Conservation (phyloP, 163 green algal genomes). For the Coccomyxa subellipsoidea region DNA sequence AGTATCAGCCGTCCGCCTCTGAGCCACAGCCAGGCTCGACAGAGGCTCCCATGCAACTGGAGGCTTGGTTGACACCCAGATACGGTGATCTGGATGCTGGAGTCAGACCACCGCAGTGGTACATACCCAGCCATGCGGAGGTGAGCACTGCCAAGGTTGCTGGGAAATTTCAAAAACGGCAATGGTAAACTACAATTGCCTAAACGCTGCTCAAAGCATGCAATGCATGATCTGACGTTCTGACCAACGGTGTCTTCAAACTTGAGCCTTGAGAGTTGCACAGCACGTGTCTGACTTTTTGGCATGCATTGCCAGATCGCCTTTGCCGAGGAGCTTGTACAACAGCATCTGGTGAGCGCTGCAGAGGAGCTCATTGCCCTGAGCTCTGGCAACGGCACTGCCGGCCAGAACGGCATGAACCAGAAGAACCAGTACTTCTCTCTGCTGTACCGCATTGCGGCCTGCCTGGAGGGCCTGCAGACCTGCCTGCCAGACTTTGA, state of each 20-base stretch:
- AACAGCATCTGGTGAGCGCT: constrained; percentile 21
- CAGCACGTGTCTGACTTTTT: too few species aligned
- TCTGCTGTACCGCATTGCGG: constrained; percentile 32
- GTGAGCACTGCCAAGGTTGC: too few species aligned
- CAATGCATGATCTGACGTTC: too few species aligned
- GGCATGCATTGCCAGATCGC: constrained; percentile 15
- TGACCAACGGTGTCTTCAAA: too few species aligned
- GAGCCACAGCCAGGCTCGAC: not conserved
- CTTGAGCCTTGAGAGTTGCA: too few species aligned
- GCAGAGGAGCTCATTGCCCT: constrained; percentile 13
- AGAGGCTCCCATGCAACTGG: not conserved
- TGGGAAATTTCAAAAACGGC: too few species aligned
- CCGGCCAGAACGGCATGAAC: not conserved
- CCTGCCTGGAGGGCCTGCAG: not conserved
- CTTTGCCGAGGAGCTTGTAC: constrained; percentile 39
- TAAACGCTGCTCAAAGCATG: too few species aligned
- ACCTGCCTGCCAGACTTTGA: not conserved
- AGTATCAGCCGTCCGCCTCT: not conserved
- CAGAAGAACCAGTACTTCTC: not conserved
- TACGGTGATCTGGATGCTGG: not conserved
- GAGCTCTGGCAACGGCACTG: not conserved
- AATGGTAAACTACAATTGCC: too few species aligned
- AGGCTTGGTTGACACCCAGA: constrained; percentile 19
- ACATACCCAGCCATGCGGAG: constrained; percentile 30
- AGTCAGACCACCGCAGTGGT: constrained; percentile 23